Base-by-base conservation (phyloP, 2,329 filamentous ascomycete species). In the Trichoderma cornu-damae region DNA sequence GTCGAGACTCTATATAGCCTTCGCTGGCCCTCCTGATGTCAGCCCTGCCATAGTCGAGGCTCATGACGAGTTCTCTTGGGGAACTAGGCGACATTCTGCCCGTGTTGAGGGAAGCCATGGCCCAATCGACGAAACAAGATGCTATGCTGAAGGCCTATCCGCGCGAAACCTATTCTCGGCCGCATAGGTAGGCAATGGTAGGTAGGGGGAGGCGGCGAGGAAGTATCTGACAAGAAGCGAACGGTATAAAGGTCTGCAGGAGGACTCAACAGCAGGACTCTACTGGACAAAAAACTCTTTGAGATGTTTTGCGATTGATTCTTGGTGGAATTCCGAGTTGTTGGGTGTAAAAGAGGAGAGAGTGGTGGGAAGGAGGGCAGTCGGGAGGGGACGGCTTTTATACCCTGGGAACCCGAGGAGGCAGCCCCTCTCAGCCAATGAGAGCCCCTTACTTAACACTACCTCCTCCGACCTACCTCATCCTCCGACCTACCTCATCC, bases 401-500 rank as follows among this genome's bases (percentile, higher is more conserved):
- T 58, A 58, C 55, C 55, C 55, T 38, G 53, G 28, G 52, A 22
- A 16, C 11, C 34, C 8, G 52, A 28, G 43, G 44, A 57, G 53
- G 50, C 37, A 43, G 44, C 53, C 53, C 44, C 53, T 47, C n/a
- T 40, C 42, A 26, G 44, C 53, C 53, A 57, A 57, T 57, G 43
- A 57, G 53, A 26, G 53, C 35, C 18, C 43, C 37, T 44, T 26
- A 49, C 28, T 35, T 12, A 30, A 42, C 53, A 42, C 43, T 57
- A 57, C 53, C 34, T 57, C 44, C 26, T 40, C 44, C 53, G 20
- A 49, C 28, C 44, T 49, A 49, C 44, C 53, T 49, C 44, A 49
- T 57, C 53, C 53, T 57, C 43, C 53, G 20, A 49, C 28, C 44
- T 49, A 49, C 44, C 53, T 49, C 44, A 49, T 57, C 53, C 53